These are phyloP conservation scores for Hypocrella siamensis DNA, from an alignment of 2,329 filamentous ascomycete species.

Conservation along the genomic window DNA sequence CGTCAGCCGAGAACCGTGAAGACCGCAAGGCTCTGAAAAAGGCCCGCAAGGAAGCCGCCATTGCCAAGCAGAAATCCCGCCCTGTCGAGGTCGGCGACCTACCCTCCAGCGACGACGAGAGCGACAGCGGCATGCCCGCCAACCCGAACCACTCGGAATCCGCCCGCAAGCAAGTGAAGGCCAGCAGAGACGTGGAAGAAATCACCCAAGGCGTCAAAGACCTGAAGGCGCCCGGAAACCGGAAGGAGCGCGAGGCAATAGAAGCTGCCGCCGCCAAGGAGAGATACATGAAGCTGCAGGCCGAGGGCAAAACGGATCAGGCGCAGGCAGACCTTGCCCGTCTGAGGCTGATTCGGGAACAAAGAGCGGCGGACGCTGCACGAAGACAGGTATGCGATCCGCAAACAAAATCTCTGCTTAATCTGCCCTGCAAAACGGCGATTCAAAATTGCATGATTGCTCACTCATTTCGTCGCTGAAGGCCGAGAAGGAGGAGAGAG, in stretches of 20 bases:
- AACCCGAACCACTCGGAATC: constrained; percentile 88
- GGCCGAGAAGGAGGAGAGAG: constrained; percentile 43
- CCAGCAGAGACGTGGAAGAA: constrained; percentile 26
- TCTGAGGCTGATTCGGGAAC: constrained; percentile 66
- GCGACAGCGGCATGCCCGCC: constrained; percentile 54
- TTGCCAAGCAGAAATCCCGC: constrained; percentile 56
- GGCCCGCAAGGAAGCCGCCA: constrained; percentile 79
- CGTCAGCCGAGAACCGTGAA: constrained; percentile 51
- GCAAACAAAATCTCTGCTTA: not conserved
- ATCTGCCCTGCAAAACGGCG: not conserved
- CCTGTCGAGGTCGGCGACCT: constrained; percentile 72
- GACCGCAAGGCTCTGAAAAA: constrained; percentile 78
- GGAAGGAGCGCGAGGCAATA: constrained; percentile 53
- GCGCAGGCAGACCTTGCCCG: constrained; percentile 79
- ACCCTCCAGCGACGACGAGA: constrained; percentile 54
- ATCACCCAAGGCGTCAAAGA: constrained; percentile 41
- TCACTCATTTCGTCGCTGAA: constrained; percentile 12
- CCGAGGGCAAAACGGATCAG: constrained; percentile 92
- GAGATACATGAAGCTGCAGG: constrained; percentile 79
- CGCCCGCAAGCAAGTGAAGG: constrained; percentile 38
- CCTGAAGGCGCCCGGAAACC: constrained; percentile 27
- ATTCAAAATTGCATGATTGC: too few relatives aligned
- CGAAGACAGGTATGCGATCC: constrained; percentile 51
- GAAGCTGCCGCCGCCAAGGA: constrained; percentile 83
- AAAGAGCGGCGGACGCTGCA: constrained; percentile 69